Evolutionary conservation across 345 rosid genomes (phyloP).

Genomic region (Gossypium sturtianum): DNA sequence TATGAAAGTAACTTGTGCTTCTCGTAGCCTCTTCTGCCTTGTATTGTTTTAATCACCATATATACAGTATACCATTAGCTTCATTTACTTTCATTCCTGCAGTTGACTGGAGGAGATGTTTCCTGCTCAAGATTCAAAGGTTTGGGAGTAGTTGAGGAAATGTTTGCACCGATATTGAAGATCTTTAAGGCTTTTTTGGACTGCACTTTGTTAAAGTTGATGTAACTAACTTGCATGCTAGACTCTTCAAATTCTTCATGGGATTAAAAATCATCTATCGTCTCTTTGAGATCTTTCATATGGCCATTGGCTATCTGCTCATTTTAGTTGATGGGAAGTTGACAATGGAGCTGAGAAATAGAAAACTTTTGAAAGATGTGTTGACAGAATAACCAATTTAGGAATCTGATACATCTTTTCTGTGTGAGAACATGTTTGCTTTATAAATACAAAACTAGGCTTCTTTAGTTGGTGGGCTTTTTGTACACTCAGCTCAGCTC

Average conservation of each 20-base stretch:
- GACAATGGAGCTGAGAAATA: background rate
- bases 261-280: background rate
- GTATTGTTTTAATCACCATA: background rate
- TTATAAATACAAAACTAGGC: too few relatives aligned
- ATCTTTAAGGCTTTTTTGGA: background rate
- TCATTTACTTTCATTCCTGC: background rate
- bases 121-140: background rate
- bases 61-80: background rate
- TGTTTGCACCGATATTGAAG: background rate
- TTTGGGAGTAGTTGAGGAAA: background rate
- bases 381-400: background rate
- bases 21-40: background rate
- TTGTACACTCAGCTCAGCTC: background rate
- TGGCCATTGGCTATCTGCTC: too few relatives aligned
- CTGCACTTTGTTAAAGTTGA: slow-evolving; percentile 11
- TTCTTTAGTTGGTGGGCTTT: background rate
- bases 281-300: background rate
- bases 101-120: background rate
- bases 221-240: background rate
- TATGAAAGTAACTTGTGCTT: slow-evolving; percentile 27
- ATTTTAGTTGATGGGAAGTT: slow-evolving; percentile 2
- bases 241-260: background rate
- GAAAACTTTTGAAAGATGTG: background rate
- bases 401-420: too few relatives aligned
- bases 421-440: too few relatives aligned